Percentiles rank a stretch among this genome's conserved stretches.
Conservation (phyloP, 306 rosid genomes). For the Gillenia trifoliata region DNA sequence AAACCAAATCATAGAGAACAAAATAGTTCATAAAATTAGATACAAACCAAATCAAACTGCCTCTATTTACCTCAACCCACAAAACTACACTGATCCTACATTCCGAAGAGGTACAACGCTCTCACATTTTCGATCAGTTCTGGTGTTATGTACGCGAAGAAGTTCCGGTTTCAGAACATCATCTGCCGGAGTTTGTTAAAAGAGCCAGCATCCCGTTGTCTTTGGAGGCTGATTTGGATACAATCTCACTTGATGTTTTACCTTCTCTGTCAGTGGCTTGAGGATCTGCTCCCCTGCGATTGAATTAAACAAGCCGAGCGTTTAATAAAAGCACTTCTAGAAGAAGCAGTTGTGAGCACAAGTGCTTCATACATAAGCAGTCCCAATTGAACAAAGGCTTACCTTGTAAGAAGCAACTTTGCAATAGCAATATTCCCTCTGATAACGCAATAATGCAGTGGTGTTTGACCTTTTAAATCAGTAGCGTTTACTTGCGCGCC, state of each 20-base stretch:
- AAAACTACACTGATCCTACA: not conserved
- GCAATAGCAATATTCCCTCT: constrained; percentile 40
- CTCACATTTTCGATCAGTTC: not conserved
- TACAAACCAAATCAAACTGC: not conserved
- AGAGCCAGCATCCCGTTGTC: constrained; percentile 39
- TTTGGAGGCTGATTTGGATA: constrained; percentile 32
- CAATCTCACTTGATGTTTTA: constrained; percentile 49
- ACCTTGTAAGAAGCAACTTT: constrained; percentile 62
- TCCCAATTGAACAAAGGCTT: not conserved
- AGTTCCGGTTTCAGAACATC: constrained; percentile 1
- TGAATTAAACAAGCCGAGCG: not conserved
- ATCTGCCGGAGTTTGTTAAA: constrained; percentile 33
- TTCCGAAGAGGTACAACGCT: not conserved
- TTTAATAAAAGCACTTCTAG: not conserved
- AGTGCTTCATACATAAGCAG: not conserved
- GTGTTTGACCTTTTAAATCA: constrained; percentile 55
- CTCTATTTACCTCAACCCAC: not conserved
- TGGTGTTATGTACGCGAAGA: not conserved
- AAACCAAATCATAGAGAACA: not conserved
- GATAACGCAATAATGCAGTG: constrained; percentile 57
- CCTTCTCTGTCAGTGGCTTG: constrained; percentile 45
- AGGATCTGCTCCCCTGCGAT: constrained; percentile 64
- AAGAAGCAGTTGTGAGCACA: not conserved
- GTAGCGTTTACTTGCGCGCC: constrained; percentile 63
- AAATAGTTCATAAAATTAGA: not conserved